These are phyloP conservation scores for Ceratobasidium theobromae DNA, from an alignment of 1,284 basidiomycete genomes.

Conservation along the genomic window DNA sequence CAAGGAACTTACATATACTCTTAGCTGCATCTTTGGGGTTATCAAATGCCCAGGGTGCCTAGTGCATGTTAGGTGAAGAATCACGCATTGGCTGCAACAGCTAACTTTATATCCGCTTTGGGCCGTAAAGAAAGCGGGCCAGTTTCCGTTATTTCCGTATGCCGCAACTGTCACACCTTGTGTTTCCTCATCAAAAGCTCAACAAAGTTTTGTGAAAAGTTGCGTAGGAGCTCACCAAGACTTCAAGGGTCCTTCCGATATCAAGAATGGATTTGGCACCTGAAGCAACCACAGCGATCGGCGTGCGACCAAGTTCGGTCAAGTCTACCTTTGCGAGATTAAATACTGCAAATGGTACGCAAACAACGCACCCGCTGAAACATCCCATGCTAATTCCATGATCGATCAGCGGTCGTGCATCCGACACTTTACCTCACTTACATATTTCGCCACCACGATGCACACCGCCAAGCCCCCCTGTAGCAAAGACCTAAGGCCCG, in stretches of 20 bases:
- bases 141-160: conserved; percentile 73
- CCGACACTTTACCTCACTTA: conserved; percentile 46
- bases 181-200: conserved; percentile 69
- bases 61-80: conserved; percentile 27
- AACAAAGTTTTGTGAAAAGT: neutral
- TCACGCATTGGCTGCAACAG: neutral
- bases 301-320: conserved; percentile 76
- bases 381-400: conserved; percentile 79
- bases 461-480: conserved; percentile 85
- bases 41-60: conserved; percentile 71
- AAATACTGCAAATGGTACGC: neutral
- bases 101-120: conserved; percentile 77
- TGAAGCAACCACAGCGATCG: conserved; percentile 88
- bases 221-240: conserved; percentile 59
- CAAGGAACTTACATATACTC: conserved; percentile 60
- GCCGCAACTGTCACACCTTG: conserved; percentile 90
- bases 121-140: conserved; percentile 93
- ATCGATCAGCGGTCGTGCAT: neutral
- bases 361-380: conserved; percentile 62
- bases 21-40: conserved; percentile 65
- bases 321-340: conserved; percentile 55
- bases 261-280: conserved; percentile 97
- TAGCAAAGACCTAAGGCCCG: conserved; percentile 66
- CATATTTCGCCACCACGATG: conserved; percentile 90
- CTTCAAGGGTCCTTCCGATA: conserved; percentile 90